Conservation (phyloP, 2,329 filamentous ascomycete species). For the Parasarocladium wereldwijsianum region DNA sequence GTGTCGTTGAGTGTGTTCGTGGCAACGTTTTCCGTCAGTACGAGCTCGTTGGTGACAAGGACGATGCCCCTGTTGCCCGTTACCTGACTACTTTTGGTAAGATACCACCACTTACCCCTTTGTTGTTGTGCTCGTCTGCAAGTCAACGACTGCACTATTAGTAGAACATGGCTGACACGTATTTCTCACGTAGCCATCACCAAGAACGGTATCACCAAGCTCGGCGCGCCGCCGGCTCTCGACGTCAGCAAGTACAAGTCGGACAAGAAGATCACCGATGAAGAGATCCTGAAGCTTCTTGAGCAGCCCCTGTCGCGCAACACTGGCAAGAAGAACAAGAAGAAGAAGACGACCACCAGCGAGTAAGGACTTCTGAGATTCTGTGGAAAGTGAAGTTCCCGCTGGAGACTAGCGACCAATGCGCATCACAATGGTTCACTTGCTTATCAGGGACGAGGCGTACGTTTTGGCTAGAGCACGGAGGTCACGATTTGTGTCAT, state of each 20-base stretch:
- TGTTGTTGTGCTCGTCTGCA: too few relatives aligned
- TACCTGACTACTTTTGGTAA: constrained; percentile 86
- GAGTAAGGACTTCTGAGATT: too few relatives aligned
- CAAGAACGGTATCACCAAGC: constrained; percentile 87
- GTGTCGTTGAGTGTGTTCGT: constrained; percentile 91
- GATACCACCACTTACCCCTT: constrained; percentile 28
- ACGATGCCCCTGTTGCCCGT: constrained; percentile 69
- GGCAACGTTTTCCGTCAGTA: constrained; percentile 89
- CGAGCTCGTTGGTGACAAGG: constrained; percentile 90
- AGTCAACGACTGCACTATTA: too few relatives aligned
- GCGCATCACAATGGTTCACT: too few relatives aligned
- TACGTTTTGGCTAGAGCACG: too few relatives aligned
- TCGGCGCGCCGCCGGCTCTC: constrained; percentile 60
- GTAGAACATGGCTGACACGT: constrained; percentile 5
- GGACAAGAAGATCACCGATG: constrained; percentile 95
- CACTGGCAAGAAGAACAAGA: constrained; percentile 89
- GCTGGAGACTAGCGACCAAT: too few relatives aligned
- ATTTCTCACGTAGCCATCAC: constrained; percentile 56
- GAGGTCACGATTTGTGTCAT: too few relatives aligned
- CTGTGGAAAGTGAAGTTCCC: too few relatives aligned
- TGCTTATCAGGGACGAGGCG: too few relatives aligned
- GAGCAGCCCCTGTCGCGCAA: constrained; percentile 76
- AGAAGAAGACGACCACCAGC: constrained; percentile 73
- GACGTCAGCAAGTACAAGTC: constrained; percentile 77
- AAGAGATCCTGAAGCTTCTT: constrained; percentile 88